Evolutionary conservation across 495 filamentous ascomycete species (phyloP).

Genomic region (Durotheca rogersii): DNA sequence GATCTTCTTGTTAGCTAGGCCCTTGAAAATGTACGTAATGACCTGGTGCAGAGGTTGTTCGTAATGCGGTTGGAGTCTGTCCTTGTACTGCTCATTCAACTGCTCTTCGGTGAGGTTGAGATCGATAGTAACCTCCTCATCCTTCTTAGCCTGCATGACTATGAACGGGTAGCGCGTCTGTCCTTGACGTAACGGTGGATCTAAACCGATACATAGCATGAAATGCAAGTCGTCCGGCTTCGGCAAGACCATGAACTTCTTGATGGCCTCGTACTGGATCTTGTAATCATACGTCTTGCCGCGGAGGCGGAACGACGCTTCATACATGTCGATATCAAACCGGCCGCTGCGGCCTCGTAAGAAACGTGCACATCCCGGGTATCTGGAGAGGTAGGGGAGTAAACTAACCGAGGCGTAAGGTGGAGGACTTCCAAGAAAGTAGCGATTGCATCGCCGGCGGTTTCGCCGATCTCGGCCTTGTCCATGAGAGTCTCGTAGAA

Average conservation of each 20-base stretch:
- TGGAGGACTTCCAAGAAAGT: conserved; percentile 97
- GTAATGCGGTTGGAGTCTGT: conserved; percentile 82
- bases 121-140: conserved; percentile 95
- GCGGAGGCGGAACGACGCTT: conserved; percentile 92
- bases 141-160: conserved; percentile 98
- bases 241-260: conserved; percentile 97
- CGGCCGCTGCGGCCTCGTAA: conserved; percentile 71
- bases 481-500: conserved; percentile 98
- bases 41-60: conserved; percentile 90
- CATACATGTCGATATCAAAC: conserved; percentile 99
- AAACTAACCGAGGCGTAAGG: conserved; percentile 85
- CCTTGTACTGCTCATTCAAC: conserved; percentile 81
- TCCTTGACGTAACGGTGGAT: conserved; percentile 94
- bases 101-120: conserved; percentile 93
- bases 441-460: conserved; percentile 94
- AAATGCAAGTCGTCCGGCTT: conserved; percentile 96
- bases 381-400: background rate
- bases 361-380: no score
- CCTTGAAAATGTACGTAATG: conserved; percentile 90
- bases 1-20: conserved; percentile 89
- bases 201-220: conserved; percentile 91
- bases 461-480: conserved; percentile 98
- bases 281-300: conserved; percentile 99
- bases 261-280: conserved; percentile 94
- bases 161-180: conserved; percentile 98